Percentiles rank a stretch among this genome's conserved stretches.
Evolutionary conservation across 352 stramenopile species (phyloP).

Genomic region (Phytopythium vexans): DNA sequence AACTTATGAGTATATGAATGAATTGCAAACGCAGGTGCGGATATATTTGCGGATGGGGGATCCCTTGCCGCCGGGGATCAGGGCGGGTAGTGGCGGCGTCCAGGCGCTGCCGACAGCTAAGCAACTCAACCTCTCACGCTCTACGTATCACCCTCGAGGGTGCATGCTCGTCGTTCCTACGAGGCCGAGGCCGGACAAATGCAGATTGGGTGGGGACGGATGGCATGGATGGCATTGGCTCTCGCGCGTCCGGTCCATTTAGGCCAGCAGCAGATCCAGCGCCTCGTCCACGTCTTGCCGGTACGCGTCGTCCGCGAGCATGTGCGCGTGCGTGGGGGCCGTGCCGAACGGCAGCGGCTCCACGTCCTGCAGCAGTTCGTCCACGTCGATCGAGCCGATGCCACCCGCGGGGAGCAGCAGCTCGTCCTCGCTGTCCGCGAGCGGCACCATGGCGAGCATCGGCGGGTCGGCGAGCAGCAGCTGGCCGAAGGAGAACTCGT

Average conservation of each 20-base stretch:
- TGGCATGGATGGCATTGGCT: too few species aligned
- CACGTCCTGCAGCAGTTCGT: slow-evolving; percentile 17
- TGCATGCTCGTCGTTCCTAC: slow-evolving; percentile 6
- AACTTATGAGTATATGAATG: too few species aligned
- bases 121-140: slow-evolving; percentile 1
- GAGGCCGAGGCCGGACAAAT: too few species aligned
- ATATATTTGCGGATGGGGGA: too few species aligned
- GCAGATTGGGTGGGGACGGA: too few species aligned
- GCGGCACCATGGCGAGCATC: not conserved
- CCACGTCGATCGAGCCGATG: slow-evolving; percentile 26
- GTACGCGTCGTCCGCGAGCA: slow-evolving; percentile 44
- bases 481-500: slow-evolving; percentile 25
- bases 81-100: too few species aligned
- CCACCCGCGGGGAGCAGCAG: slow-evolving; percentile 22
- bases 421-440: slow-evolving; percentile 19
- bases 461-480: slow-evolving; percentile 18
- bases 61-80: too few species aligned
- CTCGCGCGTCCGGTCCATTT: slow-evolving; percentile 7
- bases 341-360: slow-evolving; percentile 54
- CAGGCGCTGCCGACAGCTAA: too few species aligned
- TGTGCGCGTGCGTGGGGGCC: slow-evolving; percentile 32
- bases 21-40: too few species aligned
- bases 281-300: slow-evolving; percentile 55
- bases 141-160: slow-evolving; percentile 9
- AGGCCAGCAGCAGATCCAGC: slow-evolving; percentile 45